Evolutionary conservation across 805 yeast species (phyloP).

Genomic region (Cephaloascus albidus): DNA sequence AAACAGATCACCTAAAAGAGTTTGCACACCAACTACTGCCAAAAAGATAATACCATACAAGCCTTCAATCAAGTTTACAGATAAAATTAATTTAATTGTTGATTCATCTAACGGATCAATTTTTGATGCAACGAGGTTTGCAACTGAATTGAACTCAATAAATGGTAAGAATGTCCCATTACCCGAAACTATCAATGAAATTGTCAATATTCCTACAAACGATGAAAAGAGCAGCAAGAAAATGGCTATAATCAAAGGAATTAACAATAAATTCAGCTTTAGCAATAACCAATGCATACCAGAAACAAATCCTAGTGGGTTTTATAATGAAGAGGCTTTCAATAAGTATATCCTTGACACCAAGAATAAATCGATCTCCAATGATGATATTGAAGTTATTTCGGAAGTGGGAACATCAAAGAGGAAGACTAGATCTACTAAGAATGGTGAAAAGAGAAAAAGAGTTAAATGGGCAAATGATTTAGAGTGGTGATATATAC

Average conservation of each 20-base stretch:
- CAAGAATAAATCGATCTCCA: too few species aligned
- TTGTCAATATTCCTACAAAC: slow-evolving; percentile 41
- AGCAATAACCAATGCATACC: background rate
- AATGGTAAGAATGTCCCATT: slow-evolving; percentile 55
- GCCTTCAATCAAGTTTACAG: slow-evolving; percentile 19
- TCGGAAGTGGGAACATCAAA: background rate
- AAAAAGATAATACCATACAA: slow-evolving; percentile 13
- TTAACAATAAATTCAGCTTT: background rate
- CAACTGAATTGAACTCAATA: slow-evolving; percentile 57
- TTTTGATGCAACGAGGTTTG: slow-evolving; percentile 59
- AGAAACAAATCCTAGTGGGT: background rate
- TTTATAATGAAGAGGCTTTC: background rate
- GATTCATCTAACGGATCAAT: slow-evolving; percentile 53
- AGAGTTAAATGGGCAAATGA: background rate
- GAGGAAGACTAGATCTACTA: background rate
- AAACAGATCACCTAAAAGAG: slow-evolving; percentile 24
- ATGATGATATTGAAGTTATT: background rate
- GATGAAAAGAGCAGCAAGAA: background rate
- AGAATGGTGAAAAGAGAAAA: background rate
- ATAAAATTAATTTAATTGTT: slow-evolving; percentile 37
- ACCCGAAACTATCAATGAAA: slow-evolving; percentile 47
- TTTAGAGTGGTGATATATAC: background rate
- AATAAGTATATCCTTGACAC: too few species aligned
- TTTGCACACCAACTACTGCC: slow-evolving; percentile 33
- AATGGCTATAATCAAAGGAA: background rate